A percentile compares a stretch with the other conserved stretches of the same genome.
These are phyloP conservation scores for Exophiala sp. DNA, from an alignment of 2,329 filamentous ascomycete genomes.

Conservation along the genomic window DNA sequence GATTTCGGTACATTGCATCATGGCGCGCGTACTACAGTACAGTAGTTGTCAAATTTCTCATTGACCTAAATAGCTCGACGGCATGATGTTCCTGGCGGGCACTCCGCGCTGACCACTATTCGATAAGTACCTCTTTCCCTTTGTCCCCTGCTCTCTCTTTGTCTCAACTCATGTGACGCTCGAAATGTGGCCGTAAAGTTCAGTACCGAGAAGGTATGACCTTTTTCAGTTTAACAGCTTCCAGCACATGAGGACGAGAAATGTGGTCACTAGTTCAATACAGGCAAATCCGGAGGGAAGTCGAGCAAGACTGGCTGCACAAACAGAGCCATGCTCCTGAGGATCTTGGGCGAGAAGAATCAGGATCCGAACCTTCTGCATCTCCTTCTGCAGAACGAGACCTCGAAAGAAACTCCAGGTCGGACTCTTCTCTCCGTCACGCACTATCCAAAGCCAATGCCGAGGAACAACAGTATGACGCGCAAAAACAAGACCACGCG, in stretches of 20 bases:
- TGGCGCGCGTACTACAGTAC: no score
- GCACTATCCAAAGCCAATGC: not conserved
- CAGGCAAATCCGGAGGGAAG: not conserved
- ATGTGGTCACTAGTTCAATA: conserved; percentile 4
- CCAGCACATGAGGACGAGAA: not conserved
- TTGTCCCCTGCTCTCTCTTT: no score
- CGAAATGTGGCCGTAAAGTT: no score
- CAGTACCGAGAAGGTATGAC: no score
- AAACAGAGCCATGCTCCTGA: not conserved
- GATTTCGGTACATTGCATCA: no score
- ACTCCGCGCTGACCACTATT: no score
- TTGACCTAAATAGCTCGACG: no score
- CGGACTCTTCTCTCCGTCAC: not conserved
- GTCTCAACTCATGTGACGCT: no score
- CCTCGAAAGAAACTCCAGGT: not conserved
- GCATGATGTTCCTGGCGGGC: no score
- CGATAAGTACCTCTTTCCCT: no score
- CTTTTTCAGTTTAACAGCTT: no score
- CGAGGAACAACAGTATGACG: not conserved
- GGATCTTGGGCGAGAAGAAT: not conserved
- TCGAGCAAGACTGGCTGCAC: not conserved
- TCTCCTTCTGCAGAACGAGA: not conserved
- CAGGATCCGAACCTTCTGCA: not conserved
- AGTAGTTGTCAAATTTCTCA: no score
- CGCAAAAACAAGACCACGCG: not conserved